phyloP scores from a whole-genome alignment of 1,284 basidiomycete species.

The Rhizoctonia solani region DNA sequence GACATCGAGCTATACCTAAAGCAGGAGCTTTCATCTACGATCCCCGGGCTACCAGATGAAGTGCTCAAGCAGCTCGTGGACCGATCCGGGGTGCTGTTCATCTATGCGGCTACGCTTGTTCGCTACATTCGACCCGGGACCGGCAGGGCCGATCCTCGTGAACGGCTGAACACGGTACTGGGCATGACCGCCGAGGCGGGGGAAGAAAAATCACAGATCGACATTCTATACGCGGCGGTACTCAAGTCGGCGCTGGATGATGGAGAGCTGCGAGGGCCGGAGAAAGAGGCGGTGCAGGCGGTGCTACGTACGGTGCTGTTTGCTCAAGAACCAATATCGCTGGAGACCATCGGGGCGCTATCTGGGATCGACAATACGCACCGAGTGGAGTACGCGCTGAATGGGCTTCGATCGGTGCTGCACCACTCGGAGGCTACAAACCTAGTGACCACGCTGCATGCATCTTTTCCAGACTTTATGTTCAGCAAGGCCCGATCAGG shows the following conservation, averaged over 20 bases:
- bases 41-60: too few species aligned
- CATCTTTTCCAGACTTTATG: neutral
- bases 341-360: neutral
- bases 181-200: neutral
- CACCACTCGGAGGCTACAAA: neutral
- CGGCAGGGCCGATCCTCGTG: neutral
- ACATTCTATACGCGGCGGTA: neutral
- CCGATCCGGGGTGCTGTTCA: neutral
- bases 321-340: neutral
- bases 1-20: too few species aligned
- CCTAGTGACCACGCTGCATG: neutral
- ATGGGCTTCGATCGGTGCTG: neutral
- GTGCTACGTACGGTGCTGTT: neutral
- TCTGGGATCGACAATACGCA: neutral
- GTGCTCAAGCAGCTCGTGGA: too few species aligned
- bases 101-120: conserved; percentile 3
- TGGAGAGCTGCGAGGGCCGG: neutral
- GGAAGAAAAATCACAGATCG: neutral
- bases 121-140: neutral
- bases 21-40: too few species aligned
- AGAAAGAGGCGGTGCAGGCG: neutral
- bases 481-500: neutral
- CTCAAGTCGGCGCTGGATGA: neutral
- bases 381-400: neutral
- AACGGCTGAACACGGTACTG: neutral